Evolutionary conservation across 768 basidiomycete genomes (phyloP), one percentile per base, ranked within the genome.

Genomic region (Leccinum ochraceum): DNA sequence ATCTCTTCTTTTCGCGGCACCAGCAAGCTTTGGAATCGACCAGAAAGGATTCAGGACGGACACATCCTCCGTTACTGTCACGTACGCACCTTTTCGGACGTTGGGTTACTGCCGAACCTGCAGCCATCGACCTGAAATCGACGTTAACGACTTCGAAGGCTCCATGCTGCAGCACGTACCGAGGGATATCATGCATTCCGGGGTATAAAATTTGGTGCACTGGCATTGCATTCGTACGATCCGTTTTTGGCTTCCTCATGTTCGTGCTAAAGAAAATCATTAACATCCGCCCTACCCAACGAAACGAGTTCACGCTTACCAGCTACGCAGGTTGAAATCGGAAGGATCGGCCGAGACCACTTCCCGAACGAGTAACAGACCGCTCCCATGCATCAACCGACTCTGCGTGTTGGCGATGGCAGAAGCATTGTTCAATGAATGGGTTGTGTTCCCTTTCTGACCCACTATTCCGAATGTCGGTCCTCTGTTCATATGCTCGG

Each of bases 381-480:
- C 51, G 28, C 48, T 53, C 8, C 54, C 57, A 7, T 63, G 44
- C 50, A 22, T 60, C 52, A 49, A 56, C 22, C 22, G 37, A 44
- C 28, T 56, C 57, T 59, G 60, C 34, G 51, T 69, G 46, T 58
- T 50, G 28, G 63, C 68, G 1, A 46, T 59, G 16, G 56, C 61
- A 14, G 54, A 54, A 3, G 58, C 49, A 37, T 32, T 53, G 48
- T 63, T 60, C 55, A 63, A 28, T 42, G 62, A 70, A 30, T 53
- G 54, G 14, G 68, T 68, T 13, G 69, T 49, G 14, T 39, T 56
- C 17, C 66, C 69, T 22, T 70, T 70, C 34, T 50, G 61, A 48
- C 49, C 59, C 14, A 70, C 55, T 28, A 53, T 53, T 22, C 56
- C 46, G 16, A 42, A 37, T 14, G 53, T 57, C 2, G 62, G 60